A percentile compares a stretch with the other conserved stretches of the same genome.
Evolutionary conservation across 805 yeast species (phyloP).

Genomic region (Candida sonorensis): DNA sequence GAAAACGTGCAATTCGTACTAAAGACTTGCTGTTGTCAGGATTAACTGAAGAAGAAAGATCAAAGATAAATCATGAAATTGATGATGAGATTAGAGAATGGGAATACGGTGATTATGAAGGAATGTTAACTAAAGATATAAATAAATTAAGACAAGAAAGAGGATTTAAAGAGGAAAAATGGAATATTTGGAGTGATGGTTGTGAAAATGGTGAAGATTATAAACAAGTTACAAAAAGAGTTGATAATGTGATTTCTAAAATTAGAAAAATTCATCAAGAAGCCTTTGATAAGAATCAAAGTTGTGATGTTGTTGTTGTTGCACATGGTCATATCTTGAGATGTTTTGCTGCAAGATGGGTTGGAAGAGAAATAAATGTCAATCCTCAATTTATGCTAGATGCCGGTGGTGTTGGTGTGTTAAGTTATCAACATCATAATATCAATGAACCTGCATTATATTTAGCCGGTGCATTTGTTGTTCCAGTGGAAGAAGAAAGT

Average conservation of each 20-base stretch:
- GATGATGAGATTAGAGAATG: constrained; percentile 82
- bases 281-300: constrained; percentile 41
- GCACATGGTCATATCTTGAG: constrained; percentile 94
- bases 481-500: constrained; percentile 58
- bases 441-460: constrained; percentile 82
- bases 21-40: constrained; percentile 53
- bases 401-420: constrained; percentile 93
- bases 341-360: constrained; percentile 88
- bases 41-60: constrained; percentile 35
- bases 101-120: constrained; percentile 97
- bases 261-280: constrained; percentile 54
- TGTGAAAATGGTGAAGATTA: constrained; percentile 85
- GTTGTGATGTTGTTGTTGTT: constrained; percentile 73
- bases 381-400: constrained; percentile 84
- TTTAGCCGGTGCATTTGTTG: constrained; percentile 76
- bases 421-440: constrained; percentile 81
- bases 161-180: constrained; percentile 47
- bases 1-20: constrained; percentile 73
- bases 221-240: constrained; percentile 57
- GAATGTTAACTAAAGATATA: constrained; percentile 64
- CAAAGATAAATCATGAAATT: constrained; percentile 36
- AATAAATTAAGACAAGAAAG: constrained; percentile 47
- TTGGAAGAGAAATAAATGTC: constrained; percentile 42
- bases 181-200: constrained; percentile 90
- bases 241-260: constrained; percentile 62